Evolutionary conservation across 2,329 filamentous ascomycete species (phyloP).

Genomic region (Thermomyces lanuginosus): DNA sequence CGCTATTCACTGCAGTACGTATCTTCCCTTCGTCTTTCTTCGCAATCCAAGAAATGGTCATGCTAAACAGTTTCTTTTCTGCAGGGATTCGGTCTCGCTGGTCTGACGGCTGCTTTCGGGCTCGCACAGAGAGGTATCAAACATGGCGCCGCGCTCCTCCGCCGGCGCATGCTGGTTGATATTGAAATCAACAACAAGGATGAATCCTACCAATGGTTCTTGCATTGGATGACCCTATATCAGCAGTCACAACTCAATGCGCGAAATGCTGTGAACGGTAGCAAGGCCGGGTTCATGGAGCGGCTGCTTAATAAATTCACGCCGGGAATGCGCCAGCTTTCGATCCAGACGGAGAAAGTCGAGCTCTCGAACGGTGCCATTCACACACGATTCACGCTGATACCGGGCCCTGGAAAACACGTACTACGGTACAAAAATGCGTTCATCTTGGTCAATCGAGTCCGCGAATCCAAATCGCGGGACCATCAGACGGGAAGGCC

Average conservation of each 20-base stretch:
- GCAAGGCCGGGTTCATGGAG: constrained; percentile 30
- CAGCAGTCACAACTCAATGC: constrained; percentile 45
- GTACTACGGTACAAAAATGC: constrained; percentile 73
- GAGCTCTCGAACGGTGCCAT: constrained; percentile 50
- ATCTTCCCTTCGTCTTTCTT: constrained; percentile 4
- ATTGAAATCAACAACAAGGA: constrained; percentile 93
- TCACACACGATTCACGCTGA: constrained; percentile 67
- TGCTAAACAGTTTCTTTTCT: constrained; percentile 1
- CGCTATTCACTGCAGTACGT: constrained; percentile 34
- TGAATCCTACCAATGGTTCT: constrained; percentile 81
- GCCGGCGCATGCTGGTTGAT: constrained; percentile 77
- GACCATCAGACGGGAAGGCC: constrained; percentile 69
- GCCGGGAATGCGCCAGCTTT: constrained; percentile 45
- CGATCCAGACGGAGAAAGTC: constrained; percentile 47
- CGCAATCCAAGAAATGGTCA: neutral
- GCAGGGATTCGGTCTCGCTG: constrained; percentile 75
- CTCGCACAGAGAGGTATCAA: constrained; percentile 65
- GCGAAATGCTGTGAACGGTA: constrained; percentile 9
- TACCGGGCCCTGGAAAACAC: constrained; percentile 81
- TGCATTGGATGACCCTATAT: constrained; percentile 83
- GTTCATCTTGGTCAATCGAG: constrained; percentile 71
- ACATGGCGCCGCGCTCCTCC: constrained; percentile 54
- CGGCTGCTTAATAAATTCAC: constrained; percentile 41
- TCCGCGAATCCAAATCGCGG: constrained; percentile 68
- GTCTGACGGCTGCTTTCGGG: constrained; percentile 64